These are phyloP conservation scores for Carex sylvatica DNA, from an alignment of 202 grass and related monocot genomes.

Conservation along the genomic window DNA sequence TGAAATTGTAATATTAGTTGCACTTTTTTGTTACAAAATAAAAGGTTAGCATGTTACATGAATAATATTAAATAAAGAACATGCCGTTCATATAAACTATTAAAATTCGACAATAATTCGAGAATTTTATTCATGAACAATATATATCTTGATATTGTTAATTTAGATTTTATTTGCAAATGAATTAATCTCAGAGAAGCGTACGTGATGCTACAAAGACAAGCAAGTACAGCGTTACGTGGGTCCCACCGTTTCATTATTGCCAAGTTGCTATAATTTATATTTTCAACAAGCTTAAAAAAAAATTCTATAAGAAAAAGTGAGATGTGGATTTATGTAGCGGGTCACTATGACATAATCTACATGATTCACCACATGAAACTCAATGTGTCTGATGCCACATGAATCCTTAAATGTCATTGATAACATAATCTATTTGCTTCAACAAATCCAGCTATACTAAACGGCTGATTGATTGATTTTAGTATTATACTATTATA, in stretches of 20 bases:
- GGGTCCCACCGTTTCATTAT: background rate
- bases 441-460: conserved; percentile 16
- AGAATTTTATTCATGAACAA: no score
- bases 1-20: no score
- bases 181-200: background rate
- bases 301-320: background rate
- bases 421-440: background rate
- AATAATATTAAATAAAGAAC: background rate
- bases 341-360: background rate
- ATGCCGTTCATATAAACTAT: background rate
- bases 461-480: background rate
- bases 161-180: background rate
- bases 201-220: background rate
- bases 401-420: background rate
- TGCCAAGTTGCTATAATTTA: background rate
- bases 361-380: background rate
- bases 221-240: background rate
- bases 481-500: background rate
- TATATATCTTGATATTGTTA: background rate
- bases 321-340: background rate
- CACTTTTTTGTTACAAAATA: no score
- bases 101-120: no score
- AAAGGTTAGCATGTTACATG: no score
- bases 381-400: background rate
- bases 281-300: background rate